A percentile compares a stretch with the other conserved stretches of the same genome.
Conservation (phyloP, 192 early-diverging fungal species). For the Coemansia sp. region DNA sequence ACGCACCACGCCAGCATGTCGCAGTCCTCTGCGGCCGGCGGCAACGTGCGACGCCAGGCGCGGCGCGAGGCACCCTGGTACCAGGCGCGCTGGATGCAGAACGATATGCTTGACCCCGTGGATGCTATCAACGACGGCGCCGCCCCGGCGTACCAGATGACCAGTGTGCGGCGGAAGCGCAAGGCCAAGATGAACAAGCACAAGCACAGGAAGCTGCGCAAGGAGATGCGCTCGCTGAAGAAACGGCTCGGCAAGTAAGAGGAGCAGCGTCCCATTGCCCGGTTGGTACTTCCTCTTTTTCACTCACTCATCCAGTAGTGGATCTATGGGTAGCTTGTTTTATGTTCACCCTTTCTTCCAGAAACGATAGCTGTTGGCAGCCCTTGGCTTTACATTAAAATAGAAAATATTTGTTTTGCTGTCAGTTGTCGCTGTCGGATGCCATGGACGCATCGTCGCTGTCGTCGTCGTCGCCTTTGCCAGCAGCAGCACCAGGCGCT, state of each 20-base stretch:
- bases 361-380: background rate
- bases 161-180: slow-evolving; percentile 81
- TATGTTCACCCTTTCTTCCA: no score
- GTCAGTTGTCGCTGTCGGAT: slow-evolving; percentile 19
- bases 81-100: slow-evolving; percentile 26
- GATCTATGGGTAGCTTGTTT: no score
- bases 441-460: slow-evolving; percentile 38
- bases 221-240: slow-evolving; percentile 73
- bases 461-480: slow-evolving; percentile 20
- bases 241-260: slow-evolving; percentile 73
- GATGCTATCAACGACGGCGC: slow-evolving; percentile 19
- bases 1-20: background rate
- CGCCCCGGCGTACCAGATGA: slow-evolving; percentile 53
- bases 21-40: slow-evolving; percentile 4
- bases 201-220: slow-evolving; percentile 89
- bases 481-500: background rate
- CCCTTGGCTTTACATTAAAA: background rate
- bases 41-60: slow-evolving; percentile 20
- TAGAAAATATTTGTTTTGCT: background rate
- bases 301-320: no score
- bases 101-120: slow-evolving; percentile 28
- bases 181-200: slow-evolving; percentile 96
- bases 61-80: slow-evolving; percentile 1
- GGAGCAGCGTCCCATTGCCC: background rate
- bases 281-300: no score